Percentiles rank a stretch among this genome's conserved stretches.
These are phyloP conservation scores for Violaceomyces palustris DNA, from an alignment of 1,284 basidiomycete species.

Conservation along the genomic window DNA sequence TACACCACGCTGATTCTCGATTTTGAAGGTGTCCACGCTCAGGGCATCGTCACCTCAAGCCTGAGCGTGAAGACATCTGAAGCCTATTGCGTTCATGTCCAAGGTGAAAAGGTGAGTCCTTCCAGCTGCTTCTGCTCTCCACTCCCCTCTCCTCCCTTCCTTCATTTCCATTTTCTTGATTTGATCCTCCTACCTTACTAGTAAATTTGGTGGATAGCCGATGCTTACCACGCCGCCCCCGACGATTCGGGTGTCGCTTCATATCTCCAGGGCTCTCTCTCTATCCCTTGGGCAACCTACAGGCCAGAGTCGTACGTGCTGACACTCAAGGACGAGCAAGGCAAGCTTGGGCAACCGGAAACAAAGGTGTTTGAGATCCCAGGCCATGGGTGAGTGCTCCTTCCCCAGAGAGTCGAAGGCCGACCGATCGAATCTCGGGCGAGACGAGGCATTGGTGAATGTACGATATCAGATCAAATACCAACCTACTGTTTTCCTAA, in stretches of 20 bases:
- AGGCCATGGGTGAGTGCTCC: constrained; percentile 52
- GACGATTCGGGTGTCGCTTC: no score
- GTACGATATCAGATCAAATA: constrained; percentile 57
- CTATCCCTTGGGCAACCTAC: constrained; percentile 63
- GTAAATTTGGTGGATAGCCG: no score
- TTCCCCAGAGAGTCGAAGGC: background rate
- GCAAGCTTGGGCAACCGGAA: constrained; percentile 12
- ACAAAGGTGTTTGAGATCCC: constrained; percentile 60
- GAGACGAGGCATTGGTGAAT: no score
- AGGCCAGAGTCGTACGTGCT: constrained; percentile 47
- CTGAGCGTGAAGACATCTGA: constrained; percentile 7
- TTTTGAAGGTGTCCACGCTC: constrained; percentile 58
- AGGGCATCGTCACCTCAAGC: constrained; percentile 30
- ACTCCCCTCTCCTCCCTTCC: no score
- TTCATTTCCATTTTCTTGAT: no score
- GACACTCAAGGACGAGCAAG: constrained; percentile 27
- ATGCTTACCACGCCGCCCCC: no score
- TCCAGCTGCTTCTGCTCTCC: no score
- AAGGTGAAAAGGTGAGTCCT: constrained; percentile 33
- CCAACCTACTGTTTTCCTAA: constrained; percentile 24
- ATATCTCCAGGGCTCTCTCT: no score
- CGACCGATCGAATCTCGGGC: constrained; percentile 1
- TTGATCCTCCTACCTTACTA: no score
- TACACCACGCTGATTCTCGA: constrained; percentile 71
- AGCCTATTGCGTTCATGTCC: constrained; percentile 18